Conservation (phyloP, 805 yeast species). For the Ogataea nakhonphanomensis region DNA sequence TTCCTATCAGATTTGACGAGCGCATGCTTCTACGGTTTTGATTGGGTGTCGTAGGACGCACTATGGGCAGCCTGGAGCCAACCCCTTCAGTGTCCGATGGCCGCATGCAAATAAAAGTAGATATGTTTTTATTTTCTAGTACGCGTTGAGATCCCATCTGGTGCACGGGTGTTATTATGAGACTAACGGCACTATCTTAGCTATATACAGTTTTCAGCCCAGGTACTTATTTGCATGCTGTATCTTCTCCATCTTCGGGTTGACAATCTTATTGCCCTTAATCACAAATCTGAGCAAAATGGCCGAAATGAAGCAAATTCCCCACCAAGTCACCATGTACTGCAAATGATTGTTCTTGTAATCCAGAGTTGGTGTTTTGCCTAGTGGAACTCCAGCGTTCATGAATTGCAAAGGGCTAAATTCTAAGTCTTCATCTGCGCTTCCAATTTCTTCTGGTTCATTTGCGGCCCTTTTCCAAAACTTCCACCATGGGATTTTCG, state of each 20-base stretch:
- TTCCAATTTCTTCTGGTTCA: not conserved
- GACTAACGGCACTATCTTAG: too few relatives aligned
- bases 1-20: slow-evolving; percentile 17
- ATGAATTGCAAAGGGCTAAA: slow-evolving; percentile 57
- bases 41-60: slow-evolving; percentile 21
- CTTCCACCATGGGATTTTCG: slow-evolving; percentile 26
- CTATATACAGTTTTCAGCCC: slow-evolving; percentile 30
- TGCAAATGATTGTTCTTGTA: slow-evolving; percentile 88
- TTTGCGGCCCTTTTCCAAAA: slow-evolving; percentile 22
- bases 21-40: slow-evolving; percentile 13
- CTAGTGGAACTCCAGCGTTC: slow-evolving; percentile 87
- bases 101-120: not conserved
- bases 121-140: not conserved
- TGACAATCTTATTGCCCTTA: slow-evolving; percentile 38
- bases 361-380: slow-evolving; percentile 74
- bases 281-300: slow-evolving; percentile 57
- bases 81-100: slow-evolving; percentile 3
- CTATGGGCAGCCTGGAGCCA: slow-evolving; percentile 18
- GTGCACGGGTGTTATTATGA: slow-evolving; percentile 5
- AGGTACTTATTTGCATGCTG: slow-evolving; percentile 44
- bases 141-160: slow-evolving; percentile 1
- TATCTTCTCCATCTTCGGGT: slow-evolving; percentile 44
- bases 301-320: slow-evolving; percentile 70
- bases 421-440: slow-evolving; percentile 28
- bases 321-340: slow-evolving; percentile 93